Evolutionary conservation across 352 stramenopile genomes (phyloP).

Genomic region (Pythium myriotylum): DNA sequence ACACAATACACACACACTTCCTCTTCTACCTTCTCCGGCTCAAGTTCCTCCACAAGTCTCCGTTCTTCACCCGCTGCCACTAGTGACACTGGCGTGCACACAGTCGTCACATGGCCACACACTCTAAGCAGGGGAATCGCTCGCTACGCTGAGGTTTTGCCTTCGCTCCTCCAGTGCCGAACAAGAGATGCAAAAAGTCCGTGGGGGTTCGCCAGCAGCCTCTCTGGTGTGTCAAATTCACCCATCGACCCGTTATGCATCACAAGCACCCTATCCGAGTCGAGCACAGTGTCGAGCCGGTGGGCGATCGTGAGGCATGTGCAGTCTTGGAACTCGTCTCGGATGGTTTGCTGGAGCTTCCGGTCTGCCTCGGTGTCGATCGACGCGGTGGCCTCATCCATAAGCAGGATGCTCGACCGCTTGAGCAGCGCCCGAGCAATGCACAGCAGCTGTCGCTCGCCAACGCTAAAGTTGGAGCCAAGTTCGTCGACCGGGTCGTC

Average conservation of each 20-base stretch:
- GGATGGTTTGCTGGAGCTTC: slow-evolving; percentile 80
- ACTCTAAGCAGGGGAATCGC: too few species aligned
- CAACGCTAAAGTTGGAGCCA: slow-evolving; percentile 93
- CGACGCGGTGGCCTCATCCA: slow-evolving; percentile 97
- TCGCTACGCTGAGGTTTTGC: too few species aligned
- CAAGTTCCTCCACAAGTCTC: too few species aligned
- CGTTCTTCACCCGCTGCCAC: too few species aligned
- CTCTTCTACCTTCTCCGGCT: too few species aligned
- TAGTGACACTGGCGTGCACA: too few species aligned
- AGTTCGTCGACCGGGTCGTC: slow-evolving; percentile 85
- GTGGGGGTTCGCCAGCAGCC: slow-evolving; percentile 60
- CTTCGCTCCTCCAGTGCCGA: slow-evolving; percentile 48
- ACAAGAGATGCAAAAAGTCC: slow-evolving; percentile 77
- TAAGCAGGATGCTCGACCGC: slow-evolving; percentile 93
- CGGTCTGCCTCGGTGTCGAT: slow-evolving; percentile 90
- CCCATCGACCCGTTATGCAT: slow-evolving; percentile 92
- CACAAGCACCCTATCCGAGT: slow-evolving; percentile 95
- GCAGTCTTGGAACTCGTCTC: slow-evolving; percentile 57
- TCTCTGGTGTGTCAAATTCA: slow-evolving; percentile 93
- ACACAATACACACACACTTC: too few species aligned
- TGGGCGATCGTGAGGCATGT: slow-evolving; percentile 98
- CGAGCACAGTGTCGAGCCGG: slow-evolving; percentile 96
- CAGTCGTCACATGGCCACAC: too few species aligned
- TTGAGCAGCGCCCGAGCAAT: slow-evolving; percentile 93
- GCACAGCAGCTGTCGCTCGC: slow-evolving; percentile 93